These are phyloP conservation scores for Melaleuca alternifolia DNA, from an alignment of 345 rosid genomes.

Conservation along the genomic window DNA sequence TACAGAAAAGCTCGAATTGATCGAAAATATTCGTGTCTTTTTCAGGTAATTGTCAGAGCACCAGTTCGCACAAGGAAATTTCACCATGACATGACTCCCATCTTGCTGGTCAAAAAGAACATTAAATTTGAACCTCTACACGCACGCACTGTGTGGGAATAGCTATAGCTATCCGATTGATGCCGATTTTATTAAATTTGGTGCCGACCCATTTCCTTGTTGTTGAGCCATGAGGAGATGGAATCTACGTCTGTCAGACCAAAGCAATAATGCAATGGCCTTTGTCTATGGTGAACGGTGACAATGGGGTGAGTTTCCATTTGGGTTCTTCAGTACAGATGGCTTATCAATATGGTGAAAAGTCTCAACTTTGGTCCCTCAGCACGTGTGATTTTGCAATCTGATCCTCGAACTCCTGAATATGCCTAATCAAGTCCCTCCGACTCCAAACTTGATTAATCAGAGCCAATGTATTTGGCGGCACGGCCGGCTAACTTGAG, in stretches of 20 bases:
- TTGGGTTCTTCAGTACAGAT: background rate
- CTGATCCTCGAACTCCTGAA: background rate
- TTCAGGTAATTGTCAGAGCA: background rate
- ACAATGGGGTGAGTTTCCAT: background rate
- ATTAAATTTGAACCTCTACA: background rate
- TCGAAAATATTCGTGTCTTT: background rate
- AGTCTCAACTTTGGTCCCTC: background rate
- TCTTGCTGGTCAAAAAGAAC: background rate
- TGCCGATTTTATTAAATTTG: background rate
- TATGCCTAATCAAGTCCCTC: background rate
- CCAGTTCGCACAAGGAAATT: background rate
- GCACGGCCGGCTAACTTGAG: background rate
- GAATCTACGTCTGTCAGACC: background rate
- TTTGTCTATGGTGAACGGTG: constrained; percentile 9
- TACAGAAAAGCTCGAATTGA: background rate
- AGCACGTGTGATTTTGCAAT: background rate
- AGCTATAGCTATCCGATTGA: background rate
- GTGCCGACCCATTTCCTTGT: background rate
- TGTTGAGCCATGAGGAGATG: background rate
- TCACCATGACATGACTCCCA: background rate
- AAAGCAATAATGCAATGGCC: constrained; percentile 15
- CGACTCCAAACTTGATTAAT: background rate
- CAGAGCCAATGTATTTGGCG: background rate
- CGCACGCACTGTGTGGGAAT: background rate
- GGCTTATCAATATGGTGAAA: background rate